A percentile compares a stretch with the other conserved stretches of the same genome.
phyloP scores from a whole-genome alignment of 179 eudicot species.

The Beta lomatogona region DNA sequence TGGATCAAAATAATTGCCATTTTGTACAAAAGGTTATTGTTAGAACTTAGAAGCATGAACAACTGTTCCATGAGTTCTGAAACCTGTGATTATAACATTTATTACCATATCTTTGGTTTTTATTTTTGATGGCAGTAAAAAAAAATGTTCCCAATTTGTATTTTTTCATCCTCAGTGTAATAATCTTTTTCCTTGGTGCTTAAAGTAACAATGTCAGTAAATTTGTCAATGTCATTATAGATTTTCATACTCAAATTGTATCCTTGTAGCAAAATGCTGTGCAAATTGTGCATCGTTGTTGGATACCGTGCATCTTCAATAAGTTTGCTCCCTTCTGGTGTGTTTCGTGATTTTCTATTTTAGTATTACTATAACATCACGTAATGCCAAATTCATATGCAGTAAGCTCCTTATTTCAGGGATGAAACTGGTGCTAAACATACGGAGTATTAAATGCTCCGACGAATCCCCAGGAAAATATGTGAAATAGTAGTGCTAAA shows the following conservation, averaged over 20 bases:
- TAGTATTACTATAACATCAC: no score
- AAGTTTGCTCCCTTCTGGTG: neutral
- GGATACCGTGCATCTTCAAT: neutral
- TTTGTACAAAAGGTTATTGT: slow-evolving; percentile 13
- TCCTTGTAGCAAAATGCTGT: neutral
- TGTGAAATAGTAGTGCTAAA: no score
- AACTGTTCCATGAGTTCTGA: slow-evolving; percentile 1
- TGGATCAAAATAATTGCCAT: neutral
- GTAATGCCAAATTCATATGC: no score
- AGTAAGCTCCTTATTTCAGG: no score
- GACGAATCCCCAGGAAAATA: no score
- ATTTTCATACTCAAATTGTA: neutral
- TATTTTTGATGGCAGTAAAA: neutral
- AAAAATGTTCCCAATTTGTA: neutral
- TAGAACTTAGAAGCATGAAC: neutral
- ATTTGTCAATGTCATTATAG: neutral
- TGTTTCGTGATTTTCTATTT: no score
- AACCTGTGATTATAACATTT: neutral
- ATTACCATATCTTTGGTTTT: neutral
- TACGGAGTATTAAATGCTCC: no score
- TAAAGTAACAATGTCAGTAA: neutral
- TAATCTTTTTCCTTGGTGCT: slow-evolving; percentile 3
- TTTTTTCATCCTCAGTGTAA: neutral
- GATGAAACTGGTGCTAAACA: no score
- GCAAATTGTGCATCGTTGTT: neutral